Base-by-base conservation (phyloP, 768 basidiomycete genomes). In the Leccinum variicolor region DNA sequence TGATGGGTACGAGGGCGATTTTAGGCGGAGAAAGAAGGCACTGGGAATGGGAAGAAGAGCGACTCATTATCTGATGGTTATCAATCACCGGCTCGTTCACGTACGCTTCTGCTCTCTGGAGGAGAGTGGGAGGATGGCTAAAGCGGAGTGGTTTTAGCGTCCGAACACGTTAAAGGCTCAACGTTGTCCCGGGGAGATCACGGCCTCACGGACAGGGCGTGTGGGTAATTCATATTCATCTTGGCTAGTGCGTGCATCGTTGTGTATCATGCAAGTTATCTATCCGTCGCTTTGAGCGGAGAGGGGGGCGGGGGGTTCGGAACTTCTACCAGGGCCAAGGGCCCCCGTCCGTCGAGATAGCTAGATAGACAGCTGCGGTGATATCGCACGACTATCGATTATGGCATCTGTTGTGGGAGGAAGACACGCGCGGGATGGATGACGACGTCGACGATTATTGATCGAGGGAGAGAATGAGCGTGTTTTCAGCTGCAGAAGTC, bases 371-470 rank as follows among this genome's bases (percentile, higher is more conserved):
- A n/a, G 33, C 50, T 45, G 53, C 53, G 62, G 69, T 49, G 57
- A 68, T 62, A 57, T 58, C 63, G 54, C 43, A 64, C 49, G 2
- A 26, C 25, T 26, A 26, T 4, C 23, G 23, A n/a, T n/a, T n/a
- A n/a, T n/a, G n/a, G n/a, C n/a, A n/a, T n/a, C n/a, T n/a, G n/a
- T 43, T 53, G 62, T 60, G 69, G 64, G 55, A 62, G 56, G 70
- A 72, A 70, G 64, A 25, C 41, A 55, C 43, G 1, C 11, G 11
- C 13, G 50, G 9, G 26, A 39, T 58, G 60, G 17, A 17, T 36
- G 36, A 36, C 5, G 31, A 33, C 8, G 50, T n/a, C n/a, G n/a
- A n/a, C n/a, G n/a, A n/a, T n/a, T n/a, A n/a, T n/a, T n/a, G n/a
- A n/a, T n/a, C n/a, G n/a, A n/a, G n/a, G n/a, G n/a, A n/a, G 50